A percentile compares a stretch with the other conserved stretches of the same genome.
These are phyloP conservation scores for Entelexis paramagnoliae DNA, from an alignment of 1,139 yeast species.

Conservation along the genomic window DNA sequence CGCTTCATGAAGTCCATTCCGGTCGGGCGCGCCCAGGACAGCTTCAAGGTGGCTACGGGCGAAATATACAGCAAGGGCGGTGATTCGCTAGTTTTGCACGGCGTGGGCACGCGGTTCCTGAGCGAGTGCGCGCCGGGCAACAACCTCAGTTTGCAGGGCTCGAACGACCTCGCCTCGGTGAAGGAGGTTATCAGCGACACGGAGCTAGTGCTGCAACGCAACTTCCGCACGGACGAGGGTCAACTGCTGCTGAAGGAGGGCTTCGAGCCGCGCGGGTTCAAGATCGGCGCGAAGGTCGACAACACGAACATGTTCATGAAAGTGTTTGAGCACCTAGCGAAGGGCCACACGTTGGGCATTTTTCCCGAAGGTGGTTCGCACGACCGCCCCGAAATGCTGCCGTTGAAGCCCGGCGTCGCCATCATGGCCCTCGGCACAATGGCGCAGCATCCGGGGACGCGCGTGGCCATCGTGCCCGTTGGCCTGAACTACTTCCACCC, in stretches of 20 bases:
- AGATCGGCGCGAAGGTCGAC: slow-evolving; percentile 72
- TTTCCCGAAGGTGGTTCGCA: slow-evolving; percentile 98
- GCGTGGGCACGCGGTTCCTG: slow-evolving; percentile 60
- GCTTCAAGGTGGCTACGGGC: slow-evolving; percentile 52
- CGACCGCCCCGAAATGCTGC: slow-evolving; percentile 81
- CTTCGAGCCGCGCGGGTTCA: slow-evolving; percentile 53
- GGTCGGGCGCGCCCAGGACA: slow-evolving; percentile 85
- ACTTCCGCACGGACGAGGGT: slow-evolving; percentile 28
- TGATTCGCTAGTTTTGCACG: slow-evolving; percentile 44
- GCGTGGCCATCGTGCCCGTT: slow-evolving; percentile 82
- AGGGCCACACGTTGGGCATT: slow-evolving; percentile 81
- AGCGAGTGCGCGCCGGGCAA: slow-evolving; percentile 42
- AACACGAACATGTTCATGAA: slow-evolving; percentile 70
- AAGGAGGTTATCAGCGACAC: slow-evolving; percentile 62
- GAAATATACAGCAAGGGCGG: slow-evolving; percentile 43
- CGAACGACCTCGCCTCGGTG: slow-evolving; percentile 69
- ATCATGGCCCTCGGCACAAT: slow-evolving; percentile 94
- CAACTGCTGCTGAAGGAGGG: slow-evolving; percentile 14
- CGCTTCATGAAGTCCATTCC: slow-evolving; percentile 74
- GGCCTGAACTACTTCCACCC: slow-evolving; percentile 98
- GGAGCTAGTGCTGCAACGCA: slow-evolving; percentile 58
- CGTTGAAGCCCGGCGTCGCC: slow-evolving; percentile 94
- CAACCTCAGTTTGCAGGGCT: slow-evolving; percentile 38
- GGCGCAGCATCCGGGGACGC: slow-evolving; percentile 53
- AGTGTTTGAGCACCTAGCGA: slow-evolving; percentile 72